Evolutionary conservation across 73 alveolate genomes (phyloP).

Genomic region (Paramecium sexaurelia): DNA sequence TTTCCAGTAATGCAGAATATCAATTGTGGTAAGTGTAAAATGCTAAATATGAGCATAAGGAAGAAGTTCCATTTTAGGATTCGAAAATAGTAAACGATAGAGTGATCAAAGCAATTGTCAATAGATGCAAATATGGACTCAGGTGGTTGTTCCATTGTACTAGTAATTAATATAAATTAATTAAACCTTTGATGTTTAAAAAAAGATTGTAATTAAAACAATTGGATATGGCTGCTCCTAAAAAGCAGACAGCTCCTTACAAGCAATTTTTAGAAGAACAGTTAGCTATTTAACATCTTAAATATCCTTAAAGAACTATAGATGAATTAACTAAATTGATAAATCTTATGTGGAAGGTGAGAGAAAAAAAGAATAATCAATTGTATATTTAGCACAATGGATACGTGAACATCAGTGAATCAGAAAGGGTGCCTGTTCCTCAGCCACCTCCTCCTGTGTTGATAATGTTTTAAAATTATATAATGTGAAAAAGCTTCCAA

Average conservation of each 20-base stretch:
- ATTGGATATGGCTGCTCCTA: background rate
- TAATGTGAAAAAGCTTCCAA: constrained; percentile 43
- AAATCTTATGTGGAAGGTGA: constrained; percentile 50
- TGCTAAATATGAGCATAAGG: background rate
- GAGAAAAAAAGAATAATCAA: background rate
- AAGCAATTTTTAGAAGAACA: background rate
- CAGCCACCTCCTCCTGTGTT: constrained; percentile 47
- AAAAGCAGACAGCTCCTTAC: background rate
- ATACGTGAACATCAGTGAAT: constrained; percentile 15
- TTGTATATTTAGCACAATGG: constrained; percentile 17
- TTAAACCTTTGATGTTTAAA: background rate
- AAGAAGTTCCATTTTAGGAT: constrained; percentile 28
- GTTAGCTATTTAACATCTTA: background rate
- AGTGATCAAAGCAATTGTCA: constrained; percentile 20
- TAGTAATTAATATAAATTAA: background rate
- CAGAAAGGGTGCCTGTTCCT: constrained; percentile 43
- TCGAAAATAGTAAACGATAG: background rate
- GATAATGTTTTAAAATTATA: background rate
- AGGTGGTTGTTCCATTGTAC: constrained; percentile 42
- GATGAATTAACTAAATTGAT: constrained; percentile 18
- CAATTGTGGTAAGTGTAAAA: background rate
- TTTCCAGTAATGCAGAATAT: constrained; percentile 24
- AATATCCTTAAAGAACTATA: constrained; percentile 11
- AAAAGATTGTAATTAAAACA: background rate
- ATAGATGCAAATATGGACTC: background rate